Conservation (phyloP, 805 yeast genomes). For the Teunomyces kruisii region DNA sequence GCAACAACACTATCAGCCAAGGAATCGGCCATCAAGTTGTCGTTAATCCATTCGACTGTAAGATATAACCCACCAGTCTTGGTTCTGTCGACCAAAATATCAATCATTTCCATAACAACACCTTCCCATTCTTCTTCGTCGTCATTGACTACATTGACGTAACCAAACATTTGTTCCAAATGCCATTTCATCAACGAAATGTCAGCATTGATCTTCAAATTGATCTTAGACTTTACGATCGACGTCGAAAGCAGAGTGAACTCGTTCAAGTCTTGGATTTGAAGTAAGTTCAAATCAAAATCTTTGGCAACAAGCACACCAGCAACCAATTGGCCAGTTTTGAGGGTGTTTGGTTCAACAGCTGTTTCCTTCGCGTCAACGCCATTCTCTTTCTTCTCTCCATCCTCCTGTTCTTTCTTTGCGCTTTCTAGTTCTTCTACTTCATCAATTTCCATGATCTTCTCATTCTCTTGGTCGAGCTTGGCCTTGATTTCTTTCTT, state of each 20-base stretch:
- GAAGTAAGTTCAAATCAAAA: conserved; percentile 80
- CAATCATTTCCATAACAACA: conserved; percentile 46
- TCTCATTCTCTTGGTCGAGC: conserved; percentile 42
- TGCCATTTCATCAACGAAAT: conserved; percentile 85
- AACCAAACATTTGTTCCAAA: conserved; percentile 93
- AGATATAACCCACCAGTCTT: conserved; percentile 44
- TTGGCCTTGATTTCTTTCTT: conserved; percentile 58
- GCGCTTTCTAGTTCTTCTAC: conserved; percentile 12
- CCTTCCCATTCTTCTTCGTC: conserved; percentile 47
- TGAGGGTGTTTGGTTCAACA: conserved; percentile 5
- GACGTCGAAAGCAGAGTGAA: conserved; percentile 86
- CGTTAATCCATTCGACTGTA: conserved; percentile 87
- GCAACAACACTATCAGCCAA: conserved; percentile 94
- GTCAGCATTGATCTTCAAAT: conserved; percentile 75
- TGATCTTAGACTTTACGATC: conserved; percentile 77
- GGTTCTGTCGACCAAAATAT: conserved; percentile 42
- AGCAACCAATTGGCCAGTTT: conserved; percentile 44
- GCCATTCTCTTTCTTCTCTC: conserved; percentile 4
- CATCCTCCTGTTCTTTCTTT: conserved; percentile 11
- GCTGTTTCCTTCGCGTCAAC: conserved; percentile 4
- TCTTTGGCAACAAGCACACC: conserved; percentile 92
- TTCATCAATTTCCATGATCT: conserved; percentile 29
- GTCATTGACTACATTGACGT: conserved; percentile 61
- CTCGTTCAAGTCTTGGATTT: conserved; percentile 84
- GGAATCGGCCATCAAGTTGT: conserved; percentile 77